phyloP scores from a whole-genome alignment of 129 eudicot species.

The Chrysanthemum makinoi region DNA sequence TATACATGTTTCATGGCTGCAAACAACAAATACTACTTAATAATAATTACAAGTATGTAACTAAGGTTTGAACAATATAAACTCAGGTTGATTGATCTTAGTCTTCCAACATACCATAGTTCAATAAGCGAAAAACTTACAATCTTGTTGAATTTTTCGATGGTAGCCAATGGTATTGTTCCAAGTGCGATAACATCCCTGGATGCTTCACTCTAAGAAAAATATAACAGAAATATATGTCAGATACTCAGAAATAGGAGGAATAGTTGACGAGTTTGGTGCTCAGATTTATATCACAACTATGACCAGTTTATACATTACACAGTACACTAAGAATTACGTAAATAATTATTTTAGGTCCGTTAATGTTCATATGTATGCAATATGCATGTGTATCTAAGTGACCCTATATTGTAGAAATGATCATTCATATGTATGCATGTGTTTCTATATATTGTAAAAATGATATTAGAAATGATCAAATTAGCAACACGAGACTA shows the following conservation, averaged over 20 bases:
- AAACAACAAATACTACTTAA: no score
- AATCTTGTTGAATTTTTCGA: constrained; percentile 83
- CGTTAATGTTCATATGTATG: not conserved
- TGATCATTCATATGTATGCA: not conserved
- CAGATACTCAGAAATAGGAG: constrained; percentile 16
- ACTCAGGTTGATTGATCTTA: no score
- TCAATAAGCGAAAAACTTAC: constrained; percentile 54
- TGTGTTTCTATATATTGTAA: no score
- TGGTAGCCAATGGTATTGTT: constrained; percentile 86
- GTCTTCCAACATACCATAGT: not conserved
- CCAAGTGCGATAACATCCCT: constrained; percentile 79
- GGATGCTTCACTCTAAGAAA: constrained; percentile 70
- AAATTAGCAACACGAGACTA: not conserved
- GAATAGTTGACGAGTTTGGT: not conserved
- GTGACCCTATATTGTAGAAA: not conserved
- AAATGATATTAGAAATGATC: constrained; percentile 6
- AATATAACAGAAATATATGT: constrained; percentile 17
- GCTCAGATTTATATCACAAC: constrained; percentile 7
- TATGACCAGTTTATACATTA: constrained; percentile 6
- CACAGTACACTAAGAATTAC: not conserved
- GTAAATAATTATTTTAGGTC: not conserved
- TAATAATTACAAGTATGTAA: no score
- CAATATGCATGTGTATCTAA: not conserved
- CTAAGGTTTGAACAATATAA: no score
- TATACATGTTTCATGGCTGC: no score